Conservation (phyloP, 352 stramenopile genomes). For the Pythium aphanidermatum region DNA sequence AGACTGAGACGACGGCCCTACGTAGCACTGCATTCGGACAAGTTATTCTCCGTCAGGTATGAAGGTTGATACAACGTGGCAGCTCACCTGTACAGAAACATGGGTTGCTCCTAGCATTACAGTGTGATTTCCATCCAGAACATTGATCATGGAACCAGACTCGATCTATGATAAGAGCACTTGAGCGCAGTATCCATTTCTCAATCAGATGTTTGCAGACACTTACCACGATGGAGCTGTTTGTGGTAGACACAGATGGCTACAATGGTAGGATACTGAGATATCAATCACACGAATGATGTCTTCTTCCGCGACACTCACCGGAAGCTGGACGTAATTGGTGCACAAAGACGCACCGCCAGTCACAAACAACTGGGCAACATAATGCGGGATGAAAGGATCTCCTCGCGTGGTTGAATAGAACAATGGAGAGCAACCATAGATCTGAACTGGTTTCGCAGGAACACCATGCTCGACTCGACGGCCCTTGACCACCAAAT, state of each 20-base stretch:
- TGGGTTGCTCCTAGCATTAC: constrained; percentile 13
- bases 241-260: constrained; percentile 14
- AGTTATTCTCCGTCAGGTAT: no score
- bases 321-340: constrained; percentile 48
- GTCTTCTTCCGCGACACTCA: constrained; percentile 11
- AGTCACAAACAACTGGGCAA: constrained; percentile 60
- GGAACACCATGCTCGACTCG: constrained; percentile 42
- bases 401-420: constrained; percentile 35
- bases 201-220: not conserved
- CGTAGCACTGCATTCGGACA: constrained; percentile 23
- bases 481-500: constrained; percentile 51
- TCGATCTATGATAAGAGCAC: no score
- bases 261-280: not conserved
- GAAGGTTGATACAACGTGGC: no score
- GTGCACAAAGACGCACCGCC: constrained; percentile 57
- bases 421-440: constrained; percentile 73
- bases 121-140: constrained; percentile 9
- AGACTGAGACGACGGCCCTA: constrained; percentile 11
- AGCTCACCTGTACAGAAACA: constrained; percentile 18
- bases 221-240: constrained; percentile 23
- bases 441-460: constrained; percentile 60
- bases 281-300: not conserved
- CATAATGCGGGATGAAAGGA: constrained; percentile 46
- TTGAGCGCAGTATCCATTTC: not conserved
- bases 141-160: constrained; percentile 8